phyloP scores from a whole-genome alignment of 495 filamentous ascomycete genomes.

The Aspergillus cavernicola region DNA sequence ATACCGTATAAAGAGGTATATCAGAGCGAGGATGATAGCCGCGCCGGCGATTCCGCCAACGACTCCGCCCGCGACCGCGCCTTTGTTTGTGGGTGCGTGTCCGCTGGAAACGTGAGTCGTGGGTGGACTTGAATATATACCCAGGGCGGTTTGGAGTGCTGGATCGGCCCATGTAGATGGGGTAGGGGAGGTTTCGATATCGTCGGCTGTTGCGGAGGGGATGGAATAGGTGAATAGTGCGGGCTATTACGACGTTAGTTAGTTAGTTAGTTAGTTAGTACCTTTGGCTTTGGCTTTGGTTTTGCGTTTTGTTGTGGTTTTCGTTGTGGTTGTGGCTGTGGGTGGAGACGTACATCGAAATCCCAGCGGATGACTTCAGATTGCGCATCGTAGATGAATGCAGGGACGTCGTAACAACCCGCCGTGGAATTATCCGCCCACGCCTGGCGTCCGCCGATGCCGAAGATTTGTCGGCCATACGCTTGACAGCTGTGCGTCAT shows the following conservation, averaged over 20 bases:
- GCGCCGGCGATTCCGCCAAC: conserved; percentile 7
- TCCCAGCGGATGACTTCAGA: conserved; percentile 4
- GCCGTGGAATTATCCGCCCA: conserved; percentile 5
- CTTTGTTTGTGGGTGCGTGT: neutral
- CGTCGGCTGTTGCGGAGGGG: conserved; percentile 5
- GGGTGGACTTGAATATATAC: neutral
- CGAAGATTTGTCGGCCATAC: conserved; percentile 18
- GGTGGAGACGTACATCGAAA: conserved; percentile 17
- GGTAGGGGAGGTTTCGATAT: conserved; percentile 12
- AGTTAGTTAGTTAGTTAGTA: too few species aligned
- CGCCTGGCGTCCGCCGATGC: conserved; percentile 15
- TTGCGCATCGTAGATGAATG: conserved; percentile 18
- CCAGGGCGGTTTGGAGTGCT: neutral
- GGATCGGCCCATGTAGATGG: conserved; percentile 10
- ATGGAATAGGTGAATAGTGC: conserved; percentile 2
- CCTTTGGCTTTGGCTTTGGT: too few species aligned
- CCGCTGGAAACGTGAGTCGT: neutral
- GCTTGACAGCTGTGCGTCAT: conserved; percentile 15
- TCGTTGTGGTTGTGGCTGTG: neutral
- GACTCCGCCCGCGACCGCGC: conserved; percentile 2
- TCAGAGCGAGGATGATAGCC: neutral
- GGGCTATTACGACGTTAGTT: neutral
- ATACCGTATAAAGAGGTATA: too few species aligned
- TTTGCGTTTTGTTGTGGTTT: too few species aligned
- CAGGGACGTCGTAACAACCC: conserved; percentile 16